These are phyloP conservation scores for Solanum paucissectum DNA, from an alignment of 257 asterid species.

Conservation along the genomic window DNA sequence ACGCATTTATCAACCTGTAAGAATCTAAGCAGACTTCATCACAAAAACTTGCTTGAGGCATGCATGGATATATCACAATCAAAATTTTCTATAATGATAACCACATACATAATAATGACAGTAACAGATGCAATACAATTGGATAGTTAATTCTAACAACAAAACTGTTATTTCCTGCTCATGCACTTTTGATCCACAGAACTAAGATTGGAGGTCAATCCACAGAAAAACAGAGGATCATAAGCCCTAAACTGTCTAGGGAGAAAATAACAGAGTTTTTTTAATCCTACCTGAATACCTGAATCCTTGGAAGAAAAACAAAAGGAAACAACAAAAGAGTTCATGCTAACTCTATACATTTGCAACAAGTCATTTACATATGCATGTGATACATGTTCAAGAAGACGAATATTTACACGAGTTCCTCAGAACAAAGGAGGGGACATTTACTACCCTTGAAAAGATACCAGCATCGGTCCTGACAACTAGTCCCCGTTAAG, in stretches of 20 bases:
- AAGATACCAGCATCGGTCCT: not conserved
- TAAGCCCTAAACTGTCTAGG: not conserved
- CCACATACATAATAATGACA: not conserved
- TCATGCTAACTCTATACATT: not conserved
- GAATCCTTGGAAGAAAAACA: not conserved
- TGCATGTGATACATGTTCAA: not conserved
- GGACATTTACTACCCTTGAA: not conserved
- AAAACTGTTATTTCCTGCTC: not conserved
- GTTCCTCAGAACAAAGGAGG: not conserved
- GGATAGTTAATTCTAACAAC: not conserved
- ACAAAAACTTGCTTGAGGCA: not conserved
- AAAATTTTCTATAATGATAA: not conserved
- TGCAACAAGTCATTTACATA: not conserved
- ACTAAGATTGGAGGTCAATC: not conserved
- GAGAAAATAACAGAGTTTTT: not conserved
- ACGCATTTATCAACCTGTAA: not conserved
- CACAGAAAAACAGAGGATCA: not conserved
- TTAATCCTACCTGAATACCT: not conserved
- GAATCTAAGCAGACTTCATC: not conserved
- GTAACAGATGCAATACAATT: not conserved
- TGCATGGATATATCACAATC: not conserved
- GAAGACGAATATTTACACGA: not conserved
- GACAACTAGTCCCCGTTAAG: conserved; percentile 5
- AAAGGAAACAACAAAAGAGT: not conserved
- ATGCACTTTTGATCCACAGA: not conserved